Base-by-base conservation (phyloP, 306 rosid species). In the Vicia villosa region DNA sequence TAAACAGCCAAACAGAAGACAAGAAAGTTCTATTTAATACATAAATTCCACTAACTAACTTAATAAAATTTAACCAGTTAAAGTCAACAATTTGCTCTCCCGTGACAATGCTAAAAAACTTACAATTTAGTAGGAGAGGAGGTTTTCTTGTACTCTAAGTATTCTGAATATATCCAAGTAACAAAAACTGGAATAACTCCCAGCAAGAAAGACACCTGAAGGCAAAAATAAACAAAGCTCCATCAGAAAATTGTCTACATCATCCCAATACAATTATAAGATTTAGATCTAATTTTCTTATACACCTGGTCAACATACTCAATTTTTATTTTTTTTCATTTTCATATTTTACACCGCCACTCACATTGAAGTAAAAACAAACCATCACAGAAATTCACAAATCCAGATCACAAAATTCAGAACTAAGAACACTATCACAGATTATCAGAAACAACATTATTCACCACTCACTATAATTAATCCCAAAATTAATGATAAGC, bases 121-220 rank as follows among this genome's bases (percentile, higher is more conserved):
- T 85, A 91, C 99, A 83, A 88, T 91, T 95, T 95, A 68, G 85
- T 77, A 74, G 88, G 83, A 57, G 83, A 74, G 28, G 86, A 74
- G 73, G 82, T 57, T 85, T 68, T 95, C 87, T 75, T 88, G 77
- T 89, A 89, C 64, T 91, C 97, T 36, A 91, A 82, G 86, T 83
- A 95, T 84, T 95, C 97, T 46, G 99, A 83, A 84, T 95, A 95
- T 75, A 91, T 81, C 97, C 99, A 91, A 10, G 97, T 76, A 59
- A 91, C 91, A 82, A 91, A 89, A 70, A 90, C 72, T 20, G 97
- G 99, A 82, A 95, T 83, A 72, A 87, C 66, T 19, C 97, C 97
- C 72, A 95, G 84, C 82, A 91, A 79, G 77, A 95, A 87, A 3
- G 97, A 91, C 84, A 95, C 95, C 99, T 95, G 83, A 82, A 36